These are phyloP conservation scores for Trypethelium eluteriae DNA, from an alignment of 495 filamentous ascomycete genomes.

Conservation along the genomic window DNA sequence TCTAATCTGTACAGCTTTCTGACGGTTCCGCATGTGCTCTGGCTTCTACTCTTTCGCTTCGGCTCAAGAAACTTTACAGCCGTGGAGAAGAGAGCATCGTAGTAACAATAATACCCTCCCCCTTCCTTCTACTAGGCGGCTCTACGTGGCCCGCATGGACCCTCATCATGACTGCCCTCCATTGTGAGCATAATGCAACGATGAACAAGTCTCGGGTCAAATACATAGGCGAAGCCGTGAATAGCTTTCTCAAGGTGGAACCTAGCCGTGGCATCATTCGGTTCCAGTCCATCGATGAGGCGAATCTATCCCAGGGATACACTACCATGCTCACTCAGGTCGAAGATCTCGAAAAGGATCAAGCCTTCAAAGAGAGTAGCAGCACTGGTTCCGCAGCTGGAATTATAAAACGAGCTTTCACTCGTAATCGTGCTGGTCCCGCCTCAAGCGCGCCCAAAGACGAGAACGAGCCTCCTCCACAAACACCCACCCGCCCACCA, in stretches of 20 bases:
- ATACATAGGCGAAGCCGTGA: conserved; percentile 63
- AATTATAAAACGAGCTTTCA: background rate
- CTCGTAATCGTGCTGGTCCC: background rate
- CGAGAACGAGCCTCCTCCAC: background rate
- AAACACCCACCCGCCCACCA: background rate
- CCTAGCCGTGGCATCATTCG: conserved; percentile 59
- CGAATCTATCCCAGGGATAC: conserved; percentile 62
- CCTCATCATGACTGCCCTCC: conserved; percentile 66
- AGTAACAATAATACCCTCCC: conserved; percentile 64
- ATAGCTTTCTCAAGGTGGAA: conserved; percentile 57
- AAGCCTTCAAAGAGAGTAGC: background rate
- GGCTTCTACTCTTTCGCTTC: conserved; percentile 58
- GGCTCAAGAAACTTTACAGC: conserved; percentile 65
- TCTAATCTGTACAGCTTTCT: conserved; percentile 43
- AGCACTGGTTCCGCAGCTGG: background rate
- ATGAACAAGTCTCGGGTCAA: conserved; percentile 76
- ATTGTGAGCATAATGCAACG: conserved; percentile 58
- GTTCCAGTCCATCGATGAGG: conserved; percentile 61
- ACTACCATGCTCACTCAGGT: conserved; percentile 62
- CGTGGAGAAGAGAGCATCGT: conserved; percentile 62
- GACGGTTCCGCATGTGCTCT: conserved; percentile 54
- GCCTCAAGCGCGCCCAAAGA: background rate
- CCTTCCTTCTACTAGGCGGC: conserved; percentile 65
- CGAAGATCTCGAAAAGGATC: conserved; percentile 46
- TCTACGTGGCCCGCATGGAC: conserved; percentile 72